Evolutionary conservation across 116 monocot genomes (phyloP), one percentile per base, ranked within the genome.

Genomic region (Trichopus zeylanicus): DNA sequence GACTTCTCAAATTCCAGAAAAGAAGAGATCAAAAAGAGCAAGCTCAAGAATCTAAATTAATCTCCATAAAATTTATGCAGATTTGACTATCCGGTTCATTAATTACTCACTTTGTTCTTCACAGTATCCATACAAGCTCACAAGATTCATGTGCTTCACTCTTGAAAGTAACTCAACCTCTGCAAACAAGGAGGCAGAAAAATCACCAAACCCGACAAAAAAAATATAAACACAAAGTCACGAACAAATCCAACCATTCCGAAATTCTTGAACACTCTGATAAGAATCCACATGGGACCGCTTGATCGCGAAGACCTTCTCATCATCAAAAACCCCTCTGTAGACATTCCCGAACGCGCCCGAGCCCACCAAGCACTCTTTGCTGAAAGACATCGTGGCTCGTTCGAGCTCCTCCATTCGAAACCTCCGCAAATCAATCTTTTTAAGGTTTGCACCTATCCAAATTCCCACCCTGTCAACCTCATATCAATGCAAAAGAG

Each of bases 291-390:
- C 51, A 59, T 72, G 71, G 0, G 63, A 47, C 49, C 31, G 72
- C 72, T 78, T 78, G 32, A 78, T 34, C 7, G 77, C 77, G 16
- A 78, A 60, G 12, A 59, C 29, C 25, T n/a, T 8, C 5, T 19
- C 59, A 6, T 57, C 67, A 46, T 67, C 63, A 38, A 78, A 67
- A 3, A 46, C 23, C 5, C 77, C 77, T 46, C 22, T 67, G 54
- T 72, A 78, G 16, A 72, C 77, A 29, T 63, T 64, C 24, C 77
- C 77, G 54, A 71, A 78, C 0, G 77, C 71, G 2, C 77, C 77
- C 8, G 67, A 67, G 21, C 72, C 77, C 24, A 78, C 9, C 67
- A 67, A 63, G 26, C 63, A 63, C 30, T 71, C 64, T 13, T 31
- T 34, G 12, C 67, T 78, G 49, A 78, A 78, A 3, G 23, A 38